These are phyloP conservation scores for Gnomoniopsis sp. DNA, from an alignment of 2,329 filamentous ascomycete species.

Conservation along the genomic window DNA sequence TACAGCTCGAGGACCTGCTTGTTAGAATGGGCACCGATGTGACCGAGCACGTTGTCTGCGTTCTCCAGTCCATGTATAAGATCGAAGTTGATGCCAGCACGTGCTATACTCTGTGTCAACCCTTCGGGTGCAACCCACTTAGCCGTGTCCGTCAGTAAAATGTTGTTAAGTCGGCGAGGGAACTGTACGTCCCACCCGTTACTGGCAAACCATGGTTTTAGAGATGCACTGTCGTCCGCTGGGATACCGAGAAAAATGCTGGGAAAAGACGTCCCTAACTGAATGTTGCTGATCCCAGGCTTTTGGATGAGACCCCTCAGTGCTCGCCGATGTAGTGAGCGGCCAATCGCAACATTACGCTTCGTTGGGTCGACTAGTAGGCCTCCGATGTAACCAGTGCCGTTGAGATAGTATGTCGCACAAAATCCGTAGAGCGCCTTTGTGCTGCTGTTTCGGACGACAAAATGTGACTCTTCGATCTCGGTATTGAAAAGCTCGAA, in stretches of 20 bases:
- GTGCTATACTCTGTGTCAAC: constrained; percentile 68
- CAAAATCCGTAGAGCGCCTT: constrained; percentile 89
- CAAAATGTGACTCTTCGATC: constrained; percentile 80
- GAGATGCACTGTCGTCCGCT: constrained; percentile 40
- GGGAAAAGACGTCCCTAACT: constrained; percentile 76
- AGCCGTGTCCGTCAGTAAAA: constrained; percentile 69
- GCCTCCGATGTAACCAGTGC: constrained; percentile 73
- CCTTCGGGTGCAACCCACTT: constrained; percentile 75
- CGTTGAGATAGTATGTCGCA: constrained; percentile 76
- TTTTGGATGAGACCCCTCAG: constrained; percentile 70
- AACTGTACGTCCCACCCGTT: constrained; percentile 79
- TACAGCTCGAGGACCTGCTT: constrained; percentile 80
- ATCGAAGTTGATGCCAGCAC: constrained; percentile 74
- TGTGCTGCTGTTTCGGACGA: constrained; percentile 91
- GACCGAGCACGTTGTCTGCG: constrained; percentile 67
- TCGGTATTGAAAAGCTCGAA: constrained; percentile 71
- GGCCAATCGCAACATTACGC: constrained; percentile 84
- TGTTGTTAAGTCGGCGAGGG: constrained; percentile 57
- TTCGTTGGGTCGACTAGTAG: constrained; percentile 88
- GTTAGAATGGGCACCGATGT: constrained; percentile 70
- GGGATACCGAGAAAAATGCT: constrained; percentile 87
- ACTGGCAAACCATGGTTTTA: constrained; percentile 80
- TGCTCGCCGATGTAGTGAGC: constrained; percentile 83
- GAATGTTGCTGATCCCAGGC: constrained; percentile 71
- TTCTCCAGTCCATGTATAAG: constrained; percentile 79